phyloP scores from a whole-genome alignment of 176 grass and related monocot species.

The Juncus inflexus region DNA sequence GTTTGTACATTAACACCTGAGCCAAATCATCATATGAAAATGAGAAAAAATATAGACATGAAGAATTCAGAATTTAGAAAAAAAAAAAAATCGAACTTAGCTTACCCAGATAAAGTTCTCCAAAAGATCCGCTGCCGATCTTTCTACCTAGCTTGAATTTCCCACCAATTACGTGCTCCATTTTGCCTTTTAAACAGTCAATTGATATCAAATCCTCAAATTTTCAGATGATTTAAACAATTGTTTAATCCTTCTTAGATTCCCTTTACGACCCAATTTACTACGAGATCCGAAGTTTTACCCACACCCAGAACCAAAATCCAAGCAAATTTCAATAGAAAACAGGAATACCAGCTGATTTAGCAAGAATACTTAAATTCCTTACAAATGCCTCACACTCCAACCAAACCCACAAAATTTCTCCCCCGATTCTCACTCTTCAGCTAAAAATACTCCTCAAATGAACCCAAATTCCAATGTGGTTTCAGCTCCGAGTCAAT shows the following conservation, averaged over 20 bases:
- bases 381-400: neutral
- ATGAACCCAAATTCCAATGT: constrained; percentile 5
- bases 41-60: constrained; percentile 4
- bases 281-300: constrained; percentile 2
- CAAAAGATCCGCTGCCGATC: constrained; percentile 82
- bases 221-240: constrained; percentile 4
- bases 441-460: constrained; percentile 4
- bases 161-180: constrained; percentile 75
- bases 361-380: neutral
- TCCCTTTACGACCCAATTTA: constrained; percentile 11
- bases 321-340: constrained; percentile 12
- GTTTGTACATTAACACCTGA: constrained; percentile 75
- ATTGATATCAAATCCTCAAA: constrained; percentile 7
- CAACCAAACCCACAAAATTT: neutral
- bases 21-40: constrained; percentile 20
- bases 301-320: constrained; percentile 9
- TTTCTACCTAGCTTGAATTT: constrained; percentile 83
- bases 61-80: constrained; percentile 14
- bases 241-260: neutral
- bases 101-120: constrained; percentile 75
- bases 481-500: constrained; percentile 5
- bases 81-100: constrained; percentile 5
- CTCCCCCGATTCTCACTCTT: neutral
- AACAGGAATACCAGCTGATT: neutral
- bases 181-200: constrained; percentile 15